Evolutionary conservation across 1,284 basidiomycete species (phyloP).

Genomic region (Sporisorium scitamineum): DNA sequence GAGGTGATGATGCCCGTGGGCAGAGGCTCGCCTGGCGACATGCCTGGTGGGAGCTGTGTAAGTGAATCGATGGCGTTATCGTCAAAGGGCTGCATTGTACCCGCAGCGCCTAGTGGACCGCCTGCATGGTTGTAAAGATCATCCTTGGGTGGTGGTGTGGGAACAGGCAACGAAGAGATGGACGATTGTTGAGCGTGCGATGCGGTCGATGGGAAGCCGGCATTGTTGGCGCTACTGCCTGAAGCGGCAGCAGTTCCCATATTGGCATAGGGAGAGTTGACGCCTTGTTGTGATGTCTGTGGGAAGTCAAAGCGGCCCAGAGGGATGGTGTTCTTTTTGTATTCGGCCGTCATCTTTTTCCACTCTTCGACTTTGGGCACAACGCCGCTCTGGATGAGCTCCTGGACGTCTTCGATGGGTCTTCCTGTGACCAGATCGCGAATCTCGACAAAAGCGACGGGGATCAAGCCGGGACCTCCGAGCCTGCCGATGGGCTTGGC

Average conservation of each 20-base stretch:
- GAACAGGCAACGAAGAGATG: conserved; percentile 35
- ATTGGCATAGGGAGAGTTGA: conserved; percentile 46
- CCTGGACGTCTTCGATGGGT: conserved; percentile 76
- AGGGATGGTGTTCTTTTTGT: conserved; percentile 95
- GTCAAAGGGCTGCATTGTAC: conserved; percentile 23
- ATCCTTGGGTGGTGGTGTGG: conserved; percentile 51
- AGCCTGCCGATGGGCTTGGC: conserved; percentile 92
- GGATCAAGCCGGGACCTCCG: conserved; percentile 94
- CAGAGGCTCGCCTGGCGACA: conserved; percentile 55
- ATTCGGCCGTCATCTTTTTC: conserved; percentile 93
- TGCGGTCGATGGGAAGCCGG: conserved; percentile 9
- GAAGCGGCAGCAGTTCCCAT: conserved; percentile 40
- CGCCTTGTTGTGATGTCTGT: conserved; percentile 31
- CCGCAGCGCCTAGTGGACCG: conserved; percentile 25
- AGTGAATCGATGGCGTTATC: conserved; percentile 34
- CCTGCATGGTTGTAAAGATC: conserved; percentile 31
- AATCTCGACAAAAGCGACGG: conserved; percentile 94
- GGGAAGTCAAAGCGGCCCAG: conserved; percentile 75
- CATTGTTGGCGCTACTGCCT: conserved; percentile 30
- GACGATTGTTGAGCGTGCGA: conserved; percentile 29
- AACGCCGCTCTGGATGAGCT: conserved; percentile 84
- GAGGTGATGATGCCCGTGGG: conserved; percentile 80
- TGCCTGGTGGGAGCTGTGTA: conserved; percentile 57
- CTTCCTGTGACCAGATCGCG: conserved; percentile 85
- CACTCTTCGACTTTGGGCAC: conserved; percentile 96